Evolutionary conservation across 169 alveolate species (phyloP), one percentile per base, ranked within the genome.

Genomic region (Cyclospora cayetanensis): DNA sequence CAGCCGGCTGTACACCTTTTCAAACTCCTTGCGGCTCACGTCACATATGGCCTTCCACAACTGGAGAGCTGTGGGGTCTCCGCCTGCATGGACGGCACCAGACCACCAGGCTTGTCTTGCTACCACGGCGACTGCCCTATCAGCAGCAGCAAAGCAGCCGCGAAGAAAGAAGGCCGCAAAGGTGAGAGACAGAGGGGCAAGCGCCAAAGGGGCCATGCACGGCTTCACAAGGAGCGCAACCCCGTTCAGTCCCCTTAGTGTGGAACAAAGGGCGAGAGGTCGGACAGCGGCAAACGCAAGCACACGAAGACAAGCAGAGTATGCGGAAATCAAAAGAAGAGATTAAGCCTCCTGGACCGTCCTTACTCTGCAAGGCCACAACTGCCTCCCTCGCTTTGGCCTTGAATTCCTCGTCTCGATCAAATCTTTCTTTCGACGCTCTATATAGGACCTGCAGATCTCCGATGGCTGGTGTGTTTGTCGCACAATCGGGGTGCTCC

Each of bases 371-470:
- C 34, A 98, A 95, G 60, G 96, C 97, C 20, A 97, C 99, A 20
- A 97, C 99, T 83, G 93, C 96, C 53, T 94, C 90, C 95, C 97
- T 94, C 12, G 98, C 77, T 39, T 95, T 91, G 63, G 94, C 91
- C 93, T 98, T 98, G 95, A 98, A 98, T 25, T 97, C 98, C 9
- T 95, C 96, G 87, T 97, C 98, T 4, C 76, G 93, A 88, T 98
- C 99, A 85, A 98, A 98, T 90, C 93, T 25, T 50, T 95, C 95
- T 92, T 98, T 98, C 18, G 99, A 99, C 86, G 95, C 97, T 91
- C 98, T 97, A 95, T 99, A 99, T 95, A 99, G 98, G 82, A 93
- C 96, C 66, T 98, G 98, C 60, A 98, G 96, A 94, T 98, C 99
- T 39, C 98, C 97, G 63, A 99, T 95, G 93, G 97, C 98, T 68